Evolutionary conservation across 768 basidiomycete species (phyloP).

Genomic region (Suillus ampliporus): DNA sequence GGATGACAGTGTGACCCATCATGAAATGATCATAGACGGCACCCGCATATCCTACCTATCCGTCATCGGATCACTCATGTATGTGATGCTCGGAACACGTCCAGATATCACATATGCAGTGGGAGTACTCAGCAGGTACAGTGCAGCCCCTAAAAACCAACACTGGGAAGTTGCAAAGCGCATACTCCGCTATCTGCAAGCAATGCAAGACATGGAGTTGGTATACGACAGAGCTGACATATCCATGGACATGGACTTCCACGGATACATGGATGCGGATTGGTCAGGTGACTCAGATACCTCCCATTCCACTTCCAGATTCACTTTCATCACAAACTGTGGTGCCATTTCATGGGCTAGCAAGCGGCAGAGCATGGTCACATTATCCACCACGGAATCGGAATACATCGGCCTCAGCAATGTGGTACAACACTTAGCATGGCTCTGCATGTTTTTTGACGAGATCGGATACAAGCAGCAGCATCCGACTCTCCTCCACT

Average conservation of each 20-base stretch:
- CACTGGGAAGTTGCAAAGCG: slow-evolving; percentile 23
- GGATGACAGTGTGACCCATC: slow-evolving; percentile 2
- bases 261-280: slow-evolving; percentile 22
- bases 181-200: slow-evolving; percentile 20
- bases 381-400: slow-evolving; percentile 41
- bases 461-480: slow-evolving; percentile 10
- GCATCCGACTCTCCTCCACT: slow-evolving; percentile 13
- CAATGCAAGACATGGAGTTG: slow-evolving; percentile 14
- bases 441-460: slow-evolving; percentile 19
- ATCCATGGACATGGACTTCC: slow-evolving; percentile 14
- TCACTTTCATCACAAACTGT: slow-evolving; percentile 30
- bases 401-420: slow-evolving; percentile 39
- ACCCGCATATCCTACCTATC: not conserved
- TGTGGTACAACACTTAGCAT: slow-evolving; percentile 19
- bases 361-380: slow-evolving; percentile 35
- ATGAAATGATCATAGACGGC: not conserved
- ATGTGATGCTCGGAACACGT: slow-evolving; percentile 32
- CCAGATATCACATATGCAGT: slow-evolving; percentile 40
- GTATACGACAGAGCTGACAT: slow-evolving; percentile 4
- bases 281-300: slow-evolving; percentile 20
- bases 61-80: slow-evolving; percentile 30
- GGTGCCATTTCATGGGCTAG: slow-evolving; percentile 40
- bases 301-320: slow-evolving; percentile 24
- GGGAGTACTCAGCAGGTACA: slow-evolving; percentile 26
- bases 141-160: not conserved